Conservation (phyloP, 176 grass and related monocot genomes). For the Juncus effusus region DNA sequence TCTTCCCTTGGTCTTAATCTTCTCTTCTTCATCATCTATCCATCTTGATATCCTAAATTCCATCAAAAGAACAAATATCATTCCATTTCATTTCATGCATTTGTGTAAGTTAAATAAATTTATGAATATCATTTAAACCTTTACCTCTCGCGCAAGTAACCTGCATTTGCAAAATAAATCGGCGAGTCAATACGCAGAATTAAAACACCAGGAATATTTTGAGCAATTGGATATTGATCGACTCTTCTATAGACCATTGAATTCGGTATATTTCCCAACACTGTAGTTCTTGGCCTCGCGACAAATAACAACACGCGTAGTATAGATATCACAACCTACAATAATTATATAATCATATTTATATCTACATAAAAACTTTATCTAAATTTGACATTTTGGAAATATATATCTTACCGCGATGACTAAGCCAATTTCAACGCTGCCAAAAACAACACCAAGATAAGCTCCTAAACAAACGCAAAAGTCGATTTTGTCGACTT, state of each 20-base stretch:
- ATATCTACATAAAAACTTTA: too few relatives aligned
- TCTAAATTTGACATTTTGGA: not conserved
- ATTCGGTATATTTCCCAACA: slow-evolving; percentile 79
- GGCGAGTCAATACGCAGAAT: slow-evolving; percentile 74
- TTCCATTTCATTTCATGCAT: not conserved
- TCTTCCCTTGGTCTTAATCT: slow-evolving; percentile 40
- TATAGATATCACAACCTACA: slow-evolving; percentile 56
- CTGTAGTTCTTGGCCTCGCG: slow-evolving; percentile 61
- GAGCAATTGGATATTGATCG: slow-evolving; percentile 63
- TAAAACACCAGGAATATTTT: slow-evolving; percentile 57
- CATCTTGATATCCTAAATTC: slow-evolving; percentile 57
- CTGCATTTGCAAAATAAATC: slow-evolving; percentile 83
- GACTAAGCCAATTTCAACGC: slow-evolving; percentile 70
- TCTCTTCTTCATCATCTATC: slow-evolving; percentile 89
- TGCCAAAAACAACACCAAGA: slow-evolving; percentile 89
- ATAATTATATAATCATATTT: not conserved
- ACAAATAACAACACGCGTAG: slow-evolving; percentile 62
- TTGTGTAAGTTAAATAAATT: not conserved
- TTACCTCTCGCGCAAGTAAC: slow-evolving; percentile 85
- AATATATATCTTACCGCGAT: slow-evolving; percentile 38
- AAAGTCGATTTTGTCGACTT: slow-evolving; percentile 94
- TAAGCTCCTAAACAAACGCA: slow-evolving; percentile 80
- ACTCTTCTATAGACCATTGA: slow-evolving; percentile 59
- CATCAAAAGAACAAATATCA: slow-evolving; percentile 1
- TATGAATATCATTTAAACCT: not conserved